These are phyloP conservation scores for Rhodotorula diobovata DNA, from an alignment of 768 basidiomycete genomes.

Conservation along the genomic window DNA sequence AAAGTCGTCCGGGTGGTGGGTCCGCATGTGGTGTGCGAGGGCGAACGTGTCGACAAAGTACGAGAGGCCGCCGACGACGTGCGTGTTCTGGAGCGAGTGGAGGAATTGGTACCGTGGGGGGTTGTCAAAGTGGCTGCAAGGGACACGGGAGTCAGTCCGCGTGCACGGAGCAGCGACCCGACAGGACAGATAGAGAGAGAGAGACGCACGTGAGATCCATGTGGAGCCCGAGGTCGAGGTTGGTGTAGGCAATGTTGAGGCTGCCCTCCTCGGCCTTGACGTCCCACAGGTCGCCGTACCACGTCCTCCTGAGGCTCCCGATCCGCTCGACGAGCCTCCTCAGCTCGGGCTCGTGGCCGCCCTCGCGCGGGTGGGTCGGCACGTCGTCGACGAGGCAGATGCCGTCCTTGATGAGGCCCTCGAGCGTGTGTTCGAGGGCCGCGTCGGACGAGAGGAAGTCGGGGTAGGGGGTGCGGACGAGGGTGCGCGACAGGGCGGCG, in stretches of 20 bases:
- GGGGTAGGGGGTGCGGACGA: conserved; percentile 50
- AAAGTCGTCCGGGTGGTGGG: conserved; percentile 56
- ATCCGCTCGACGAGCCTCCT: conserved; percentile 62
- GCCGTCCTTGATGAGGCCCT: conserved; percentile 67
- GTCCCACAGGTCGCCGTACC: conserved; percentile 64
- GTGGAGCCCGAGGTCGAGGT: conserved; percentile 78
- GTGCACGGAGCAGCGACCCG: neutral
- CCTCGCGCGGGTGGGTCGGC: conserved; percentile 59
- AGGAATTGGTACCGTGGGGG: conserved; percentile 90
- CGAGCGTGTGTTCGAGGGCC: conserved; percentile 59
- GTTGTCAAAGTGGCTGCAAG: conserved; percentile 72
- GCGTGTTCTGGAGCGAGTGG: conserved; percentile 68
- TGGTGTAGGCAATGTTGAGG: conserved; percentile 90
- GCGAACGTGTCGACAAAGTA: conserved; percentile 78
- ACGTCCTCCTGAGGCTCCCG: conserved; percentile 74
- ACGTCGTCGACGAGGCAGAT: conserved; percentile 69
- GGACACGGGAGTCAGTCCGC: neutral
- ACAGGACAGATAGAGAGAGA: neutral
- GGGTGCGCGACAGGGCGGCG: conserved; percentile 54
- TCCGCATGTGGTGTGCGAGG: conserved; percentile 58
- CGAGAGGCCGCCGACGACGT: conserved; percentile 72
- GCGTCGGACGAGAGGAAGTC: conserved; percentile 51
- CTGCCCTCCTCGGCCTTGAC: conserved; percentile 70
- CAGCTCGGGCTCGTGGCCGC: conserved; percentile 61
- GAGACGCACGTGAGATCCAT: conserved; percentile 82